These are phyloP conservation scores for Chlorella sp. DNA, from an alignment of 139 green algal species.

Conservation along the genomic window DNA sequence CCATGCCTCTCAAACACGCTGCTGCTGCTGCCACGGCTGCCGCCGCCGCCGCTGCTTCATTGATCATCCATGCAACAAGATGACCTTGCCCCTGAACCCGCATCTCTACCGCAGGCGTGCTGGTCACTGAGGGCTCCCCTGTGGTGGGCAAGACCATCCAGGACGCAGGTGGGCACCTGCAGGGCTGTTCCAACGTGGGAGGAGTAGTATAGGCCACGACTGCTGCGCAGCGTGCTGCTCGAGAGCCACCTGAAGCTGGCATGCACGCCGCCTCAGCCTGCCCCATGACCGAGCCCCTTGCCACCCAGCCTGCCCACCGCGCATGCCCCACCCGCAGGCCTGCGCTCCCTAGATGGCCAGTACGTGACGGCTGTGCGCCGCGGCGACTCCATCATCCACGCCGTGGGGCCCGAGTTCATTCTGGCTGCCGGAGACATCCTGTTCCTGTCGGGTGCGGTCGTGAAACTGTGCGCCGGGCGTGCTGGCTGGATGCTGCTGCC, in stretches of 20 bases:
- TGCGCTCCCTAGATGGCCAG: conserved; percentile 44
- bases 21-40: too few species aligned
- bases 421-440: conserved; percentile 45
- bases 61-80: too few species aligned
- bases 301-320: too few species aligned
- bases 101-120: conserved; percentile 32
- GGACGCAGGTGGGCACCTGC: conserved; percentile 20
- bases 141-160: conserved; percentile 43
- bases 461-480: too few species aligned
- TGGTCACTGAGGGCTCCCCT: conserved; percentile 52
- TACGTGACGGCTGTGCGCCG: conserved; percentile 41
- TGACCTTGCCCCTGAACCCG: too few species aligned
- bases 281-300: too few species aligned
- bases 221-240: not conserved
- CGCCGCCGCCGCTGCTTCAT: conserved; percentile 40
- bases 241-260: not conserved
- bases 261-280: not conserved
- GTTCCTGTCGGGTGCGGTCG: conserved; percentile 39
- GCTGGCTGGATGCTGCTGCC: too few species aligned
- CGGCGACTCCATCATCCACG: conserved; percentile 39
- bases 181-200: not conserved
- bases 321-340: conserved; percentile 1
- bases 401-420: conserved; percentile 48
- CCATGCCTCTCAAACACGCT: too few species aligned
- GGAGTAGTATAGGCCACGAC: not conserved